Evolutionary conservation across 345 rosid genomes (phyloP), one percentile per base, ranked within the genome.

Genomic region (Punica granatum): DNA sequence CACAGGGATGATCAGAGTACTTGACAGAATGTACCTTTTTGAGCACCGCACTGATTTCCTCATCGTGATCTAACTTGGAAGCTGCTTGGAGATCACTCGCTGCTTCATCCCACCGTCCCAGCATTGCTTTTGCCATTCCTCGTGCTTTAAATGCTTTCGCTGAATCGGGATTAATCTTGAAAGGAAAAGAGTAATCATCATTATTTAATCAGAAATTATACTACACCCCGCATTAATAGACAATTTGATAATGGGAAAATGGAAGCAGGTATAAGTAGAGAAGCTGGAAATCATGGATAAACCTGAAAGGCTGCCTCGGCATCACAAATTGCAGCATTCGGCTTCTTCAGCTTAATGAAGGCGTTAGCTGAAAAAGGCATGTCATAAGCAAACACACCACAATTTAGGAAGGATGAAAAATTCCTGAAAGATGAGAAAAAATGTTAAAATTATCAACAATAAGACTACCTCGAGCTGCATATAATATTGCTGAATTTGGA

Each of bases 91-190:
- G 78, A 70, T 92, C 98, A 67, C 74, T 81, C 48, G 89, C 92
- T 48, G 98, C 90, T 58, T 79, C 88, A 76, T 85, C 92, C 96
- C 93, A 88, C 54, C 65, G 83, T 69, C 96, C 97, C 69, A 92
- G 73, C 85, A 84, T 73, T 65, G 88, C 87, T 72, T 77, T 82
- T 69, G 96, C 98, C 81, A 90, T 82, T 58, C 97, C 98, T 70
- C 87, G 81, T 67, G 81, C 74, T 85, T 92, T 92, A 75, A 84
- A 84, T 77, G 90, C 96, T 81, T 88, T 88, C 46, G 97, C 98
- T 25, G 89, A 88, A 79, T 92, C 89, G 37, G 93, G 89, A 69
- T 92, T 92, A 64, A 87, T 80, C 97, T 92, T 80, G 41, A 76
- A 70, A 64, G 71, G 35, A 63, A 0, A 72, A 76, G 14, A 35